Evolutionary conservation across 352 stramenopile species (phyloP).

Genomic region (Globisporangium cylindrosporum): DNA sequence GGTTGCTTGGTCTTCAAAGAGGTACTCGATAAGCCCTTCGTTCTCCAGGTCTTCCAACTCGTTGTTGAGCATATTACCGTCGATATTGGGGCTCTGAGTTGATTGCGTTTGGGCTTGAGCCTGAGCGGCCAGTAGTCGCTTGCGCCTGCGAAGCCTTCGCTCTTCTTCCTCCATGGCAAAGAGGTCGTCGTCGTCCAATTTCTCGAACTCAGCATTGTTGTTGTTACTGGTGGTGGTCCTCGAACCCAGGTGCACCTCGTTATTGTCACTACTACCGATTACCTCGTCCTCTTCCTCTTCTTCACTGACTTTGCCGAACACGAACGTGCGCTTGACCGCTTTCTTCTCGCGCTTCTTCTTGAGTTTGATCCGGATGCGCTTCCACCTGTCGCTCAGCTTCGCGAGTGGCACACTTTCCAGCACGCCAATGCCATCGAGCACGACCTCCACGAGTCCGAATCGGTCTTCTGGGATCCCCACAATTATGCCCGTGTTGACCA

Average conservation of each 20-base stretch:
- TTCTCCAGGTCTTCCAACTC: constrained; percentile 8
- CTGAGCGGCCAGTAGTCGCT: neutral
- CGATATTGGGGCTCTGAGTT: neutral
- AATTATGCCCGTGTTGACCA: constrained; percentile 59
- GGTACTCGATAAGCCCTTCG: constrained; percentile 29
- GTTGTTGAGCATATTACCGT: neutral
- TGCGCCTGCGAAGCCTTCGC: constrained; percentile 16
- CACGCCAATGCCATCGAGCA: constrained; percentile 53
- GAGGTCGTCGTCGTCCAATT: constrained; percentile 36
- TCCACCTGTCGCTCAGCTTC: constrained; percentile 65
- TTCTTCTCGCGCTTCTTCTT: constrained; percentile 29
- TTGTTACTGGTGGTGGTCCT: neutral
- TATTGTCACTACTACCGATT: neutral
- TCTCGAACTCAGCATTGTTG: constrained; percentile 23
- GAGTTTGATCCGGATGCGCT: constrained; percentile 48
- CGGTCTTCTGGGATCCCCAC: constrained; percentile 46
- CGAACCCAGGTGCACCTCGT: constrained; percentile 1
- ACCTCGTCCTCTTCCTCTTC: neutral
- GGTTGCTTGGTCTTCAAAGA: constrained; percentile 60
- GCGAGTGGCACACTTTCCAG: constrained; percentile 45
- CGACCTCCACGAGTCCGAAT: constrained; percentile 57
- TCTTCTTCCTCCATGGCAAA: constrained; percentile 27
- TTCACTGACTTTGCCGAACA: constrained; percentile 34
- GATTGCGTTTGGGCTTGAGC: neutral
- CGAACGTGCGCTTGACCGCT: constrained; percentile 33